A percentile compares a stretch with the other conserved stretches of the same genome.
Conservation (phyloP, 2,329 filamentous ascomycete species). For the Cercospora beticola region DNA sequence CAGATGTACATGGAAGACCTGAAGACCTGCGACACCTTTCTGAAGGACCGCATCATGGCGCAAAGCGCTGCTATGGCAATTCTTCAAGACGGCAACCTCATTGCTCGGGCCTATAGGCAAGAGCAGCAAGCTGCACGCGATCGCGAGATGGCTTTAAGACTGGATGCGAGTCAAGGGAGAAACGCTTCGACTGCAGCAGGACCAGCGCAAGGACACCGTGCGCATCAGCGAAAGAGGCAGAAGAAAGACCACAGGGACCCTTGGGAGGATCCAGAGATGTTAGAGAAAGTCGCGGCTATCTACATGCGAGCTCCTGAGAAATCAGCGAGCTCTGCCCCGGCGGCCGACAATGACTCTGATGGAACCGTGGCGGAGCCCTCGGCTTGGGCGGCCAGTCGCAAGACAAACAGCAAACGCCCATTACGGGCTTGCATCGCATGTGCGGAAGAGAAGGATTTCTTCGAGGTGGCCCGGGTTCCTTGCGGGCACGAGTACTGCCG, state of each 20-base stretch:
- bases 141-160: conserved; percentile 22
- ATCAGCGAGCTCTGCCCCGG: not conserved
- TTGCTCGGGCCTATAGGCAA: conserved; percentile 16
- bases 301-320: conserved; percentile 22
- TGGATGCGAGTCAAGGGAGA: conserved; percentile 3
- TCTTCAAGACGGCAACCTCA: conserved; percentile 18
- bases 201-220: not conserved
- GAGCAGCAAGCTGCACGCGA: conserved; percentile 29
- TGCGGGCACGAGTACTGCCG: conserved; percentile 54
- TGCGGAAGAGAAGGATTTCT: conserved; percentile 33
- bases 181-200: not conserved
- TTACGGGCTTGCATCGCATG: conserved; percentile 32
- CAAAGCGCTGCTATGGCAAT: conserved; percentile 28
- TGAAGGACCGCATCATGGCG: conserved; percentile 27
- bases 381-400: conserved; percentile 22
- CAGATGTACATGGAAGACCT: conserved; percentile 32
- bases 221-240: conserved; percentile 1
- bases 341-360: conserved; percentile 17
- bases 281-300: conserved; percentile 26
- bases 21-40: conserved; percentile 12
- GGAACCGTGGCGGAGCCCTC: conserved; percentile 25
- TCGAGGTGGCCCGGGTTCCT: conserved; percentile 30
- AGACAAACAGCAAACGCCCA: conserved; percentile 4
- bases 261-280: conserved; percentile 26
- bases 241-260: conserved; percentile 12